phyloP scores from a whole-genome alignment of 2,329 filamentous ascomycete genomes.

The Aureobasidium sp. region DNA sequence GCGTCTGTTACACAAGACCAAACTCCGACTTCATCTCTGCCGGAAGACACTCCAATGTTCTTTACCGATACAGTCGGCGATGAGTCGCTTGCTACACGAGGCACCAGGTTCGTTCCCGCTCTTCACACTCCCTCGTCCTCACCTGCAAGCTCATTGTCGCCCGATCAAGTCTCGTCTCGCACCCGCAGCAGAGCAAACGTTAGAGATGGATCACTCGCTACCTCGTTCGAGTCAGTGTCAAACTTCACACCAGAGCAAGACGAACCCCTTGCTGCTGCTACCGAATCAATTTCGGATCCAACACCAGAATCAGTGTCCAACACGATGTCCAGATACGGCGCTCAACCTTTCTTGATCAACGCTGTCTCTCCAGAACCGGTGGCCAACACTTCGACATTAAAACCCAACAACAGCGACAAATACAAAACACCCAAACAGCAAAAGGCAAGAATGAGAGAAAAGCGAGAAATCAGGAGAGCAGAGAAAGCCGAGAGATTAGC shows the following conservation, averaged over 20 bases:
- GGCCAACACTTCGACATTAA: background rate
- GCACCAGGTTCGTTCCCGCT: background rate
- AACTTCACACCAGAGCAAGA: no score
- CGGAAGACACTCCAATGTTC: background rate
- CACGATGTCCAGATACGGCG: background rate
- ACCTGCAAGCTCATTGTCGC: background rate
- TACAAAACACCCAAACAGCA: background rate
- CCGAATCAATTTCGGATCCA: no score
- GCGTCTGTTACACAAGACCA: background rate
- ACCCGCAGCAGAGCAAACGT: background rate
- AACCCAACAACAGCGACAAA: background rate
- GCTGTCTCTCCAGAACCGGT: background rate
- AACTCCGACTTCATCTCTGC: no score
- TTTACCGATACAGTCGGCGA: background rate
- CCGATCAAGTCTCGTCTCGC: background rate
- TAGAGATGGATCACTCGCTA: no score
- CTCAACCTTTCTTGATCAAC: background rate
- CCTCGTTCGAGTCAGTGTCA: background rate
- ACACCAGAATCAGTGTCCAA: no score
- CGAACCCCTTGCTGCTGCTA: no score
- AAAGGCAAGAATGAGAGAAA: background rate
- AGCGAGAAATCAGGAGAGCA: background rate
- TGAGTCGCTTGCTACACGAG: background rate
- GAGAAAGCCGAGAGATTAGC: background rate
- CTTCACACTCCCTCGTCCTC: background rate